phyloP scores from a whole-genome alignment of 2,329 filamentous ascomycete genomes.

The Aspergillus eucalypticola region DNA sequence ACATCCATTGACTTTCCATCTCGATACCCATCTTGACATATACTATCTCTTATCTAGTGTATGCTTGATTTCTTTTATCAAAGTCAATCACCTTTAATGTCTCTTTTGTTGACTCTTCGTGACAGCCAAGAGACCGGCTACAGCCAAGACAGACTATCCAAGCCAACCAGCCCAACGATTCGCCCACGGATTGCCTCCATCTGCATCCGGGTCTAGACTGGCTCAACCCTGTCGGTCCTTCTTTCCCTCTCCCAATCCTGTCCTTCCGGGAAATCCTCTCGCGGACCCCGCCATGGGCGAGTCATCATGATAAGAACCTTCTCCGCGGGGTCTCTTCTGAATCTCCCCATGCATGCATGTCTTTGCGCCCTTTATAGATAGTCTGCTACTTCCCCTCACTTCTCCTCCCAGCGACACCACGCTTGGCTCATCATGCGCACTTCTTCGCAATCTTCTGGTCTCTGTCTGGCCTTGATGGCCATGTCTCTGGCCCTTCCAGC shows the following conservation, averaged over 20 bases:
- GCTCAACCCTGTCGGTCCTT: too few relatives aligned
- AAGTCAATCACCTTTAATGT: too few relatives aligned
- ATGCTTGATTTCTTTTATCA: too few relatives aligned
- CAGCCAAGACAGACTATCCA: too few relatives aligned
- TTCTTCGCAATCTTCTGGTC: conserved; percentile 23
- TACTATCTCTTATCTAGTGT: too few relatives aligned
- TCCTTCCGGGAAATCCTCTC: not conserved
- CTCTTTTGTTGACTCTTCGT: not conserved
- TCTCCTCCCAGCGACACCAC: not conserved
- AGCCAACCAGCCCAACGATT: not conserved
- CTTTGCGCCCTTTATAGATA: not conserved
- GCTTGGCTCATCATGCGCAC: conserved; percentile 27
- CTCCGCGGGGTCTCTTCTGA: conserved; percentile 4
- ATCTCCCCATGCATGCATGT: not conserved
- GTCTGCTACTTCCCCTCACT: not conserved
- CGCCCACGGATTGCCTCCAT: not conserved
- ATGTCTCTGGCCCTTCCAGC: conserved; percentile 26
- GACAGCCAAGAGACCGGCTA: not conserved
- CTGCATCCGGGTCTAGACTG: not conserved
- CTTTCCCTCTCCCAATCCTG: not conserved
- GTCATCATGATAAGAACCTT: conserved; percentile 13
- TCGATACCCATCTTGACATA: too few relatives aligned
- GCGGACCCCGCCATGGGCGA: conserved; percentile 6
- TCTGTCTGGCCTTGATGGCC: conserved; percentile 30
- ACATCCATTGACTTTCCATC: too few relatives aligned